phyloP scores from a whole-genome alignment of 495 filamentous ascomycete genomes.

The Talaromyces nanjingensis region DNA sequence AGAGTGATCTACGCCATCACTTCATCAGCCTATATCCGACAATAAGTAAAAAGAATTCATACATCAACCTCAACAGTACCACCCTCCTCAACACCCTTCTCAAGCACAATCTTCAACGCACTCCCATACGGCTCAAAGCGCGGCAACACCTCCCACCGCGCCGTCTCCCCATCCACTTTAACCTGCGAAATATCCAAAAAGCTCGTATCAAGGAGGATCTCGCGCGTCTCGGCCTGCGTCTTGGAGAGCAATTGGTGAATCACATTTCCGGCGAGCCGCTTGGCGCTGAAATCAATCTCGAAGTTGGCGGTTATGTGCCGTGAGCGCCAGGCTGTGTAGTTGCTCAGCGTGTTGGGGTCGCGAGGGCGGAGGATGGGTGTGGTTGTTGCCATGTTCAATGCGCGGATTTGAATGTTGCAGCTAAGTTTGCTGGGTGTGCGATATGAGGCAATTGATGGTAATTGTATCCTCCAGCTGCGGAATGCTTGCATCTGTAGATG shows the following conservation, averaged over 20 bases:
- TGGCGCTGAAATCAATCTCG: slow-evolving; percentile 71
- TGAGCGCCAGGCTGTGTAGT: slow-evolving; percentile 79
- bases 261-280: slow-evolving; percentile 67
- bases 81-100: slow-evolving; percentile 53
- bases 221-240: slow-evolving; percentile 58
- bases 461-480: not conserved
- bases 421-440: not conserved
- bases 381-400: slow-evolving; percentile 28
- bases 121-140: slow-evolving; percentile 70
- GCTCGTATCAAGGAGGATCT: slow-evolving; percentile 84
- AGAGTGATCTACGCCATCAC: slow-evolving; percentile 40
- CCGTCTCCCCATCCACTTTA: slow-evolving; percentile 49
- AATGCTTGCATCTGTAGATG: not conserved
- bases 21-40: slow-evolving; percentile 13
- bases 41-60: slow-evolving; percentile 24
- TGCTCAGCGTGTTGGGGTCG: slow-evolving; percentile 88
- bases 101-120: slow-evolving; percentile 66
- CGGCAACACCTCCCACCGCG: slow-evolving; percentile 63
- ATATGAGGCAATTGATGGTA: not conserved
- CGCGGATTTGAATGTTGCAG: not conserved
- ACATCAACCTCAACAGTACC: slow-evolving; percentile 56
- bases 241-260: slow-evolving; percentile 64
- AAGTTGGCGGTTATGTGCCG: slow-evolving; percentile 74
- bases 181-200: slow-evolving; percentile 64
- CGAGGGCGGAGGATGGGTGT: slow-evolving; percentile 33